These are phyloP conservation scores for Gentiana macrophylla DNA, from an alignment of 257 asterid genomes.

Conservation along the genomic window DNA sequence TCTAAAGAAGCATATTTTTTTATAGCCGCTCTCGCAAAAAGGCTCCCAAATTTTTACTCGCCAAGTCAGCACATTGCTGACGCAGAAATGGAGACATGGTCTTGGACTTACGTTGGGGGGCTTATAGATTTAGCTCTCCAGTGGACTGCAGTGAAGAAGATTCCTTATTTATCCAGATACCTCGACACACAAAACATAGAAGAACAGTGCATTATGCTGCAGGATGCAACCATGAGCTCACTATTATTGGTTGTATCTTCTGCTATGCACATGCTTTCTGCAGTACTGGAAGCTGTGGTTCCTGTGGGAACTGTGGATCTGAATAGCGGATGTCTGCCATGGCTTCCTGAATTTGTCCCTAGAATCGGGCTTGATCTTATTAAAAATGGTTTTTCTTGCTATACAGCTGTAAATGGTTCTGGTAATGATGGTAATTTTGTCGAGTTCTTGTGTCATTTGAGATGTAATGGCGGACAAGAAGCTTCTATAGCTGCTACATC, in stretches of 20 bases:
- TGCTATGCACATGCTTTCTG: conserved; percentile 55
- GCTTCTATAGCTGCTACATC: conserved; percentile 60
- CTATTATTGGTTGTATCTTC: conserved; percentile 67
- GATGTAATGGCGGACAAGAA: conserved; percentile 32
- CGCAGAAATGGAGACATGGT: conserved; percentile 41
- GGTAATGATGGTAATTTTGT: conserved; percentile 19
- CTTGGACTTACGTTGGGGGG: conserved; percentile 64
- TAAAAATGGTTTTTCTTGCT: conserved; percentile 39
- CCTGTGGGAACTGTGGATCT: conserved; percentile 35
- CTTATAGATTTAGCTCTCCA: conserved; percentile 63
- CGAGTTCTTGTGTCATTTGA: conserved; percentile 41
- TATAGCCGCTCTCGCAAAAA: conserved; percentile 53
- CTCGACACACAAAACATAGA: conserved; percentile 22
- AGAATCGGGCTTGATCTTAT: conserved; percentile 57
- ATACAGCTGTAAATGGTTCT: conserved; percentile 22
- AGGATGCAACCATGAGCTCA: conserved; percentile 37
- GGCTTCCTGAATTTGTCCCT: conserved; percentile 90
- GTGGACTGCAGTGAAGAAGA: conserved; percentile 44
- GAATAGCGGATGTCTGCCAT: conserved; percentile 35
- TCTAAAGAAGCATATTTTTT: conserved; percentile 72
- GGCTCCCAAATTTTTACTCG: conserved; percentile 65
- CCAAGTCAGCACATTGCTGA: conserved; percentile 17
- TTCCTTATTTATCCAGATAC: conserved; percentile 30
- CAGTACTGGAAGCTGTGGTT: conserved; percentile 56
- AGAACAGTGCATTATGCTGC: conserved; percentile 15